A percentile compares a stretch with the other conserved stretches of the same genome.
These are phyloP conservation scores for Leishmania guyanensis DNA, from an alignment of 208 protist genomes.

Conservation along the genomic window DNA sequence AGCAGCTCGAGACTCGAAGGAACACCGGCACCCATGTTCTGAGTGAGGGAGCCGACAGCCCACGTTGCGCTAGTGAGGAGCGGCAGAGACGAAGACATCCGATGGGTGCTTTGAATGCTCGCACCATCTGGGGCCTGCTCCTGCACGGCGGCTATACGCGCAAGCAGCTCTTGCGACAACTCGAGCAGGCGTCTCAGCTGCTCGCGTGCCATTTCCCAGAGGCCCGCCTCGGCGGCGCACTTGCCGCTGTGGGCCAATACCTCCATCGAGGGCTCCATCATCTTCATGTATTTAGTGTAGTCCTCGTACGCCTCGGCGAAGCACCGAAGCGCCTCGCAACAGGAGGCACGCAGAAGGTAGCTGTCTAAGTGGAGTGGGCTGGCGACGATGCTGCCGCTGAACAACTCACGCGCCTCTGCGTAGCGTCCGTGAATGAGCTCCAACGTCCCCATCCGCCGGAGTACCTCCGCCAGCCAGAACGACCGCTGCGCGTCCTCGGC, in stretches of 20 bases:
- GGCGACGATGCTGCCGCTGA: slow-evolving; percentile 58
- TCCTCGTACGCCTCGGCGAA: slow-evolving; percentile 64
- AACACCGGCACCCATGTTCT: slow-evolving; percentile 10
- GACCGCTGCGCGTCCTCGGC: slow-evolving; percentile 31
- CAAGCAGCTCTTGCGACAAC: slow-evolving; percentile 33
- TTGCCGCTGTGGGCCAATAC: slow-evolving; percentile 82
- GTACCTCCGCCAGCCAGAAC: slow-evolving; percentile 43
- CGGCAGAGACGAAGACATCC: slow-evolving; percentile 3
- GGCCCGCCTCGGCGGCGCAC: slow-evolving; percentile 78
- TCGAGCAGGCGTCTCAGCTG: slow-evolving; percentile 54
- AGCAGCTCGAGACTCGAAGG: slow-evolving; percentile 16
- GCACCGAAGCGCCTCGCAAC: slow-evolving; percentile 65
- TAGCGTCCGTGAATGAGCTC: slow-evolving; percentile 56
- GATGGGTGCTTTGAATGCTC: background rate
- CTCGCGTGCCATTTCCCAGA: slow-evolving; percentile 45
- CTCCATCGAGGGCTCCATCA: slow-evolving; percentile 63
- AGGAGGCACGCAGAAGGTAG: slow-evolving; percentile 78
- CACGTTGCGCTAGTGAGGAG: slow-evolving; percentile 19
- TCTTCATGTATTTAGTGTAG: slow-evolving; percentile 86
- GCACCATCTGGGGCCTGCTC: background rate
- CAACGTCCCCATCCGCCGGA: slow-evolving; percentile 63
- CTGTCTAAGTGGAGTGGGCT: slow-evolving; percentile 67
- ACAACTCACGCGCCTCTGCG: slow-evolving; percentile 57
- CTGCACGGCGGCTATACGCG: background rate
- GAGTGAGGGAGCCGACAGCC: slow-evolving; percentile 15